Percentiles rank a stretch among this genome's conserved stretches.
Conservation (phyloP, 192 early-diverging fungal genomes). For the Chytriomyces sp. region DNA sequence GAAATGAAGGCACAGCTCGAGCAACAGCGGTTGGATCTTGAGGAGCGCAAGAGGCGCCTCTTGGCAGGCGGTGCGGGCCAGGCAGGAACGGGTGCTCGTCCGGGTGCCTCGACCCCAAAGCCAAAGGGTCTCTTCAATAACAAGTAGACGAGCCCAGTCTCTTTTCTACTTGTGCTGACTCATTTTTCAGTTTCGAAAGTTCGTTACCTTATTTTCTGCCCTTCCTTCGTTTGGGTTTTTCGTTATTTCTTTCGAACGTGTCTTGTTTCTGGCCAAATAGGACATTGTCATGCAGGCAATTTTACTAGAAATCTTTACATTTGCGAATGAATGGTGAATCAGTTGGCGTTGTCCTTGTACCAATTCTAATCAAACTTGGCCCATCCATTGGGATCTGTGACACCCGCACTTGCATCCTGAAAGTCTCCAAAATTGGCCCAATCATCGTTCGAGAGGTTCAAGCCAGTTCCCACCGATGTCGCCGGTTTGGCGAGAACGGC, state of each 20-base stretch:
- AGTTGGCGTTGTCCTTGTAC: neutral
- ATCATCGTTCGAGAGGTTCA: constrained; percentile 4
- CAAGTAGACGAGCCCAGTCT: neutral
- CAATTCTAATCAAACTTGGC: constrained; percentile 29
- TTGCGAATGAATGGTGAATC: too few species aligned
- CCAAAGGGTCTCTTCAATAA: constrained; percentile 69
- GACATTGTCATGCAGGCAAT: neutral
- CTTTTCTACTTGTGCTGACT: neutral
- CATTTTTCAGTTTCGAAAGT: too few species aligned
- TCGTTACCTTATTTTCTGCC: too few species aligned
- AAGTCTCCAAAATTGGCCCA: constrained; percentile 48
- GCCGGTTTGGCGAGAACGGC: constrained; percentile 6
- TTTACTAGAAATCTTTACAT: neutral
- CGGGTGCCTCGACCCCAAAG: constrained; percentile 59
- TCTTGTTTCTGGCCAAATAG: neutral
- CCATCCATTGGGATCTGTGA: constrained; percentile 22
- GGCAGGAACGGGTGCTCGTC: neutral
- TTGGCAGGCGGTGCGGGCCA: constrained; percentile 63
- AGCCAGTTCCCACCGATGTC: neutral
- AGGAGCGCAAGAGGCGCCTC: constrained; percentile 91
- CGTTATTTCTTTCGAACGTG: neutral
- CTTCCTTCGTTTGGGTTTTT: neutral
- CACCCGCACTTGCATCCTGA: constrained; percentile 5
- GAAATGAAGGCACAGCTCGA: constrained; percentile 99
- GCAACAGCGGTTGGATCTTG: constrained; percentile 88